phyloP scores from a whole-genome alignment of 2,329 filamentous ascomycete genomes.

The Malbranchea zuffiana region DNA sequence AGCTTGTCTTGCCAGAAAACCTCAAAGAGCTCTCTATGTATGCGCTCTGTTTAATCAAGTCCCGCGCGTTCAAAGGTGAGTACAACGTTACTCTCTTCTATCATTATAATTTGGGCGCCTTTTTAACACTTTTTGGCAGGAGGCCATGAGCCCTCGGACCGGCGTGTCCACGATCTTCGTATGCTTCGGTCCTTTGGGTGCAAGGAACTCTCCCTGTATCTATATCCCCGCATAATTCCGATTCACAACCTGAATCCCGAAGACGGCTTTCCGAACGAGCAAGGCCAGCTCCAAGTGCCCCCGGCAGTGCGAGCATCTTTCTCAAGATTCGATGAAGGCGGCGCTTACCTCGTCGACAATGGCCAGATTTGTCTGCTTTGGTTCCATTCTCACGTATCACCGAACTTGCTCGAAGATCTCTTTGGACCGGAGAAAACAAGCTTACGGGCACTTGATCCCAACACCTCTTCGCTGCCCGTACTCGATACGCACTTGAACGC shows the following conservation, averaged over 20 bases:
- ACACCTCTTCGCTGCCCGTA: constrained; percentile 66
- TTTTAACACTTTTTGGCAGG: constrained; percentile 34
- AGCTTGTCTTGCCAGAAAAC: constrained; percentile 89
- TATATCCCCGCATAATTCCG: constrained; percentile 88
- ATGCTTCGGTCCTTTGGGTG: constrained; percentile 82
- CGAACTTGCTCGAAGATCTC: constrained; percentile 79
- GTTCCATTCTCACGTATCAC: constrained; percentile 85
- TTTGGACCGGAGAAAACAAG: constrained; percentile 66
- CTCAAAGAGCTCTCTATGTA: constrained; percentile 97
- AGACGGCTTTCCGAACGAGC: constrained; percentile 88
- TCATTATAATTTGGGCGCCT: neutral
- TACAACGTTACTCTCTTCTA: neutral
- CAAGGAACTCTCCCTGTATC: constrained; percentile 75
- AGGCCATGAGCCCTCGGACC: constrained; percentile 79
- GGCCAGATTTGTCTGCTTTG: constrained; percentile 85
- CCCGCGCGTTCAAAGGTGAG: constrained; percentile 70
- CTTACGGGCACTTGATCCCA: constrained; percentile 69
- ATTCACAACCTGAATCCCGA: constrained; percentile 78
- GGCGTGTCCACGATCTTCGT: constrained; percentile 80
- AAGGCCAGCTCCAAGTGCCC: constrained; percentile 78
- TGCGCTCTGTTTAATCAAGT: constrained; percentile 80
- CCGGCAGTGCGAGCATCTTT: constrained; percentile 72
- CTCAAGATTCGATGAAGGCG: constrained; percentile 78
- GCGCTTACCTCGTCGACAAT: constrained; percentile 90
- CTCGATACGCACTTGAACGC: constrained; percentile 88